phyloP scores from a whole-genome alignment of 1,284 basidiomycete genomes.

The Sporisorium reilianum region DNA sequence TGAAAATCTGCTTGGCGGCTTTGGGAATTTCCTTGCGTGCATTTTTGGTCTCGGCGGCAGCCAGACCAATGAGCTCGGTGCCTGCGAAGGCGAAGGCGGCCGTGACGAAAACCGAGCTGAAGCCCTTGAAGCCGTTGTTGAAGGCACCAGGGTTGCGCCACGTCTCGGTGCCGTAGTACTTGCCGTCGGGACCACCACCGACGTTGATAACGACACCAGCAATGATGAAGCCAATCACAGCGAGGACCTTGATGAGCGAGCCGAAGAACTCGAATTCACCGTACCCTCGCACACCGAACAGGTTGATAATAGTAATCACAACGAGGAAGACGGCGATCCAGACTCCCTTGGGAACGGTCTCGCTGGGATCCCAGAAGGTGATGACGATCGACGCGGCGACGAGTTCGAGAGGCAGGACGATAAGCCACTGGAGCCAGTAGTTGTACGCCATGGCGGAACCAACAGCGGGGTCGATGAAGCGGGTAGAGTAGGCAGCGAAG shows the following conservation, averaged over 20 bases:
- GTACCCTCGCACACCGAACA: slow-evolving; percentile 66
- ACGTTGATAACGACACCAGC: slow-evolving; percentile 63
- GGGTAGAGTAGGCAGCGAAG: slow-evolving; percentile 65
- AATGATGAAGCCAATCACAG: slow-evolving; percentile 66
- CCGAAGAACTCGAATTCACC: slow-evolving; percentile 65
- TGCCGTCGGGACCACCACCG: slow-evolving; percentile 58
- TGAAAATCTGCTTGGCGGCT: slow-evolving; percentile 72
- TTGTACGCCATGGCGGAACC: slow-evolving; percentile 67
- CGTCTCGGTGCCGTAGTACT: slow-evolving; percentile 58
- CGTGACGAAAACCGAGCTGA: slow-evolving; percentile 62
- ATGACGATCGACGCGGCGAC: slow-evolving; percentile 65
- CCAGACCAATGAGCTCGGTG: slow-evolving; percentile 76
- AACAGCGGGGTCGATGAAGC: slow-evolving; percentile 66
- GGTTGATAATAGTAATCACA: slow-evolving; percentile 60
- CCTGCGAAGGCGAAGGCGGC: slow-evolving; percentile 68
- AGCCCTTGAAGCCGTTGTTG: slow-evolving; percentile 67
- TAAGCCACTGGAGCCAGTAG: slow-evolving; percentile 67
- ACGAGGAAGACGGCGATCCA: slow-evolving; percentile 62
- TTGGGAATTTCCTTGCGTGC: slow-evolving; percentile 72
- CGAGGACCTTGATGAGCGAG: slow-evolving; percentile 64
- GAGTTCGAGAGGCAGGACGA: slow-evolving; percentile 64
- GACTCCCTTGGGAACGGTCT: slow-evolving; percentile 51
- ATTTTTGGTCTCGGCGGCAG: slow-evolving; percentile 75
- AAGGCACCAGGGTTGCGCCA: slow-evolving; percentile 66
- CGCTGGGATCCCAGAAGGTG: slow-evolving; percentile 59